Percentiles rank a stretch among this genome's conserved stretches.
phyloP scores from a whole-genome alignment of 495 filamentous ascomycete species.

The Copromyces sp. region DNA sequence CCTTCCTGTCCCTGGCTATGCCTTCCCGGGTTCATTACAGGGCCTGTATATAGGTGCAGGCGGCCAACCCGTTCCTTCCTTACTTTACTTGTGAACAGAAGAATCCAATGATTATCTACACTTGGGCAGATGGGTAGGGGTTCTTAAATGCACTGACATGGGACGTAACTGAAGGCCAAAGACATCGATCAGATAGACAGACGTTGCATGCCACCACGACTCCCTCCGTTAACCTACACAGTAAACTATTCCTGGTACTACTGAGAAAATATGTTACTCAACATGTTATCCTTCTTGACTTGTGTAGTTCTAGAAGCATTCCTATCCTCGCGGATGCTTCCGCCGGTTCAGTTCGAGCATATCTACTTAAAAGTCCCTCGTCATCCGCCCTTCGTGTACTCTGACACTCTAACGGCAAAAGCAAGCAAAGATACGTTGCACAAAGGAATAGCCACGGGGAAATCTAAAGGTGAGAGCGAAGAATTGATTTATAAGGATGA shows the following conservation, averaged over 20 bases:
- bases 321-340: not conserved
- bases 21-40: not conserved
- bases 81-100: not conserved
- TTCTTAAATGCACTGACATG: too few relatives aligned
- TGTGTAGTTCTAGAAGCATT: not conserved
- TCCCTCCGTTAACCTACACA: too few relatives aligned
- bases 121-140: too few relatives aligned
- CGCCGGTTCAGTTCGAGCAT: not conserved
- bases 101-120: too few relatives aligned
- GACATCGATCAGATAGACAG: too few relatives aligned
- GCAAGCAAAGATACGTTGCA: not conserved
- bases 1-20: not conserved
- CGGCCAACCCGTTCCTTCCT: not conserved
- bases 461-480: not conserved
- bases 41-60: not conserved
- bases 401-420: too few relatives aligned
- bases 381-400: not conserved
- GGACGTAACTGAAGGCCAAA: too few relatives aligned
- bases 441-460: too few relatives aligned
- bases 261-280: too few relatives aligned
- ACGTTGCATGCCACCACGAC: too few relatives aligned
- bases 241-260: too few relatives aligned
- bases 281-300: not conserved
- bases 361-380: not conserved
- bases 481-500: not conserved